phyloP scores from a whole-genome alignment of 208 protist species.

The Vickermania ingenoplastis region DNA sequence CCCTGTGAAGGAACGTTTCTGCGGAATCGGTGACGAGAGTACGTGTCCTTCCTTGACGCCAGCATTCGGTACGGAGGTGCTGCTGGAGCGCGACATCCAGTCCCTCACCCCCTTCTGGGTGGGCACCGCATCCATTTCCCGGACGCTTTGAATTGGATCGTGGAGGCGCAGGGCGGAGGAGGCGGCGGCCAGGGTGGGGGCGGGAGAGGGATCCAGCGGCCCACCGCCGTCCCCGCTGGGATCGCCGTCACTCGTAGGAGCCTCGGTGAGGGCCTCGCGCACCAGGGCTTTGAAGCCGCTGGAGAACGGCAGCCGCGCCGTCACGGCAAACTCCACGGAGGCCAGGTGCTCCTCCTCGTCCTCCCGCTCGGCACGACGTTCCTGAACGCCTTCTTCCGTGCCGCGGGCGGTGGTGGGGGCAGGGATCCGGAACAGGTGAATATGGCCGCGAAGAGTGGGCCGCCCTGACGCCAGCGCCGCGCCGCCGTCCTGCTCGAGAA shows the following conservation, averaged over 20 bases:
- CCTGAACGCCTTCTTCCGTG: neutral
- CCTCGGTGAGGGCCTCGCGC: conserved; percentile 10
- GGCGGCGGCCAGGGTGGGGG: too few relatives aligned
- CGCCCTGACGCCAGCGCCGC: conserved; percentile 13
- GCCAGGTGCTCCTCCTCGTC: conserved; percentile 49
- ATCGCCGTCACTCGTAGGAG: neutral
- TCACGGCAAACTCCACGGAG: conserved; percentile 76
- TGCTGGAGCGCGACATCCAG: conserved; percentile 1
- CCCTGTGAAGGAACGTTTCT: too few relatives aligned
- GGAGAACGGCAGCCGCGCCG: conserved; percentile 64
- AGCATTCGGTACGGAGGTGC: too few relatives aligned
- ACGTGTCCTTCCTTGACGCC: too few relatives aligned
- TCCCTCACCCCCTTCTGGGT: too few relatives aligned
- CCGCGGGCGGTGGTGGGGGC: conserved; percentile 6
- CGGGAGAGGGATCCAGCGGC: too few relatives aligned
- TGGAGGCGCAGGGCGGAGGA: too few relatives aligned
- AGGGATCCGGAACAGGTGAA: conserved; percentile 24
- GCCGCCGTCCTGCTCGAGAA: conserved; percentile 36
- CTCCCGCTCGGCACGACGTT: neutral
- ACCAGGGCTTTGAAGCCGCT: conserved; percentile 48
- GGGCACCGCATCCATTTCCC: too few relatives aligned
- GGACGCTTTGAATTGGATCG: too few relatives aligned
- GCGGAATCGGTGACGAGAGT: too few relatives aligned
- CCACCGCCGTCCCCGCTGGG: too few relatives aligned
- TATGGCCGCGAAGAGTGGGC: conserved; percentile 64